phyloP scores from a whole-genome alignment of 2,329 filamentous ascomycete genomes.

The Trichoderma semiorbis region DNA sequence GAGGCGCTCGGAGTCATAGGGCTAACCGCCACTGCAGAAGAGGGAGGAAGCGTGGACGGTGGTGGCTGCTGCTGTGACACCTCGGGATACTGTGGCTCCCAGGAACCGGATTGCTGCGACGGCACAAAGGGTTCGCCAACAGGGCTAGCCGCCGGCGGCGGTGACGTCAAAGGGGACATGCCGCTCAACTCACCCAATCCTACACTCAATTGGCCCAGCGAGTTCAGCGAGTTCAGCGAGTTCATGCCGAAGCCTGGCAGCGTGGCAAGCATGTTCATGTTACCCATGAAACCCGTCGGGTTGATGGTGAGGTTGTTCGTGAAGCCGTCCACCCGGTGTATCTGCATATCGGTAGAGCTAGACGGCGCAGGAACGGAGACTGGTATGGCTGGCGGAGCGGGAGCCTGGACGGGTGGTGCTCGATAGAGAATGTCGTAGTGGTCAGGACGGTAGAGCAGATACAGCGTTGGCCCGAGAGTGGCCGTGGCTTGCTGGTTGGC shows the following conservation, averaged over 20 bases:
- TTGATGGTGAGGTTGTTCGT: slow-evolving; percentile 44
- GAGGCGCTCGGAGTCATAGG: slow-evolving; percentile 29
- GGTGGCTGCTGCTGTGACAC: slow-evolving; percentile 25
- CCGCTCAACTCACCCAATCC: slow-evolving; percentile 13
- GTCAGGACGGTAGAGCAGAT: slow-evolving; percentile 65
- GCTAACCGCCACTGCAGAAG: slow-evolving; percentile 32
- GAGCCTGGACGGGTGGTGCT: slow-evolving; percentile 30
- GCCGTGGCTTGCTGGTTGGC: slow-evolving; percentile 44
- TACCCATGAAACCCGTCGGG: slow-evolving; percentile 40
- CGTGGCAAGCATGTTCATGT: slow-evolving; percentile 44
- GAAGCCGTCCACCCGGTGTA: slow-evolving; percentile 50
- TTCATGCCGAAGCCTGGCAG: slow-evolving; percentile 43
- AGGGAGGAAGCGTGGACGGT: slow-evolving; percentile 31
- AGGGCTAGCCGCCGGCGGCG: slow-evolving; percentile 26
- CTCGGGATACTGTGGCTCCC: slow-evolving; percentile 35
- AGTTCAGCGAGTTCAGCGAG: background rate
- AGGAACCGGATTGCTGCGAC: slow-evolving; percentile 36
- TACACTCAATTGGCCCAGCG: slow-evolving; percentile 20
- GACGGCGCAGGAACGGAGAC: slow-evolving; percentile 27
- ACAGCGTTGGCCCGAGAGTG: slow-evolving; percentile 49
- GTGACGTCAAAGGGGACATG: slow-evolving; percentile 35
- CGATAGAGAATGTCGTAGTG: slow-evolving; percentile 96
- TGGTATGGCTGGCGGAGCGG: background rate
- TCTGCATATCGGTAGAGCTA: slow-evolving; percentile 42
- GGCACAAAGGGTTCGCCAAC: slow-evolving; percentile 33